Evolutionary conservation across 106 monocot genomes (phyloP), one percentile per base, ranked within the genome.

Genomic region (Ottelia alismoides): DNA sequence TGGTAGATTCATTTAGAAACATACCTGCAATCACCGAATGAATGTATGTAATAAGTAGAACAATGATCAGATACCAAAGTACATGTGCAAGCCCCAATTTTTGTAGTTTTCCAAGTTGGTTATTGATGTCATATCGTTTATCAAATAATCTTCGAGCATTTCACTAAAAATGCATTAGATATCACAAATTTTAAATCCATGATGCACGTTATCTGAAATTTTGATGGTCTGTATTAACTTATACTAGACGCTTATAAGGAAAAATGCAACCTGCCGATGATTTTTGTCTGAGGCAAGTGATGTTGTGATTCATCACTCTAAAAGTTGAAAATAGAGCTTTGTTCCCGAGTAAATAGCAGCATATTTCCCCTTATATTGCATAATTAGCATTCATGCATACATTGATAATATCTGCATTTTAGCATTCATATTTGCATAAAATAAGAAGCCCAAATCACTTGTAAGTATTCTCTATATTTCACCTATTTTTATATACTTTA

Each of bases 211-310:
- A 54, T n/a, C n/a, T n/a, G n/a, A n/a, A n/a, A n/a, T n/a, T n/a
- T n/a, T n/a, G n/a, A n/a, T n/a, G n/a, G n/a, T n/a, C n/a, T n/a
- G n/a, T n/a, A 18, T 7, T 27, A 11, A 2, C 28, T 18, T 56
- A 21, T 24, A 58, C 5, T 60, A 72, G 67, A 77, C 62, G 84
- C 90, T 66, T 81, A 91, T 84, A 53, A 91, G 90, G 70, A 91
- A 91, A 72, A 91, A 78, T 40, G 84, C 90, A 75, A 91, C 90
- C 84, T 91, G 90, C 66, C 81, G 80, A 73, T 91, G 90, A 70
- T 53, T 78, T 74, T 84, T 91, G 73, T 91, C 81, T 53, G 84
- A 66, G 53, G 90, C 84, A 49, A 91, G 81, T 43, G 84, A 81
- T 27, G 84, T 81, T n/a, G n/a, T n/a, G n/a, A n/a, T n/a, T n/a